These are phyloP conservation scores for Aspergillus incahuasiensis DNA, from an alignment of 495 filamentous ascomycete genomes.

Conservation along the genomic window DNA sequence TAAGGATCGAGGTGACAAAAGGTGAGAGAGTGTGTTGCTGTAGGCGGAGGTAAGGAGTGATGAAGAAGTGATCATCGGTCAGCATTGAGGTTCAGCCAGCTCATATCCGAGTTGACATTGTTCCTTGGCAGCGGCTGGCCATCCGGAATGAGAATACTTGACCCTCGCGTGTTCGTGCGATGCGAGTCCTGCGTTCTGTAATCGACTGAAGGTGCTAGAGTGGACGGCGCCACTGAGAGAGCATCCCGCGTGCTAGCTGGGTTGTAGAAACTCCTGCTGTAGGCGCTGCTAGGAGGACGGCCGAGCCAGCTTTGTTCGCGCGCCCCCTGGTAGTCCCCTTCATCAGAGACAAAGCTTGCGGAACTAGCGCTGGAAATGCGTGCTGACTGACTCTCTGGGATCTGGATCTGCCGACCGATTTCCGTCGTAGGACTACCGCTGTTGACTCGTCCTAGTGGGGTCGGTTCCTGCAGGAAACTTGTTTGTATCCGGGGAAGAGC, in stretches of 20 bases:
- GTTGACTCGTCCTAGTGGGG: slow-evolving; percentile 49
- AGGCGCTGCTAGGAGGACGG: slow-evolving; percentile 56
- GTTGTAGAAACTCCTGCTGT: slow-evolving; percentile 51
- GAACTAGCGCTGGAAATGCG: slow-evolving; percentile 59
- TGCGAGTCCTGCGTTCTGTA: slow-evolving; percentile 16
- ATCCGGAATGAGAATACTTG: slow-evolving; percentile 35
- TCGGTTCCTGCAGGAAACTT: slow-evolving; percentile 37
- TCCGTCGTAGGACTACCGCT: slow-evolving; percentile 67
- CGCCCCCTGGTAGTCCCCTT: slow-evolving; percentile 21
- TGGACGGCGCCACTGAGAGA: slow-evolving; percentile 16
- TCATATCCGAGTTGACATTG: slow-evolving; percentile 59
- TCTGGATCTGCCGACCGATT: slow-evolving; percentile 35
- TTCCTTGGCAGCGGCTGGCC: slow-evolving; percentile 37
- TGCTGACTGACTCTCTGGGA: slow-evolving; percentile 56
- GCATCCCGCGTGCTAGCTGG: slow-evolving; percentile 36
- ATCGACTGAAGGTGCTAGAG: background rate
- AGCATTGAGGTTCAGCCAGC: slow-evolving; percentile 64
- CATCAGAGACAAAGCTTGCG: slow-evolving; percentile 51
- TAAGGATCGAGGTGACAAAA: background rate
- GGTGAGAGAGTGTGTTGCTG: background rate
- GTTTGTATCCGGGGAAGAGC: slow-evolving; percentile 33
- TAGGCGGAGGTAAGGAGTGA: no score
- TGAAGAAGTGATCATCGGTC: slow-evolving; percentile 28
- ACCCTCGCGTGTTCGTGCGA: slow-evolving; percentile 30
- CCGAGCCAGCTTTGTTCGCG: slow-evolving; percentile 41